Base-by-base conservation (phyloP, 257 asterid genomes). In the Salvia rosmarinus region DNA sequence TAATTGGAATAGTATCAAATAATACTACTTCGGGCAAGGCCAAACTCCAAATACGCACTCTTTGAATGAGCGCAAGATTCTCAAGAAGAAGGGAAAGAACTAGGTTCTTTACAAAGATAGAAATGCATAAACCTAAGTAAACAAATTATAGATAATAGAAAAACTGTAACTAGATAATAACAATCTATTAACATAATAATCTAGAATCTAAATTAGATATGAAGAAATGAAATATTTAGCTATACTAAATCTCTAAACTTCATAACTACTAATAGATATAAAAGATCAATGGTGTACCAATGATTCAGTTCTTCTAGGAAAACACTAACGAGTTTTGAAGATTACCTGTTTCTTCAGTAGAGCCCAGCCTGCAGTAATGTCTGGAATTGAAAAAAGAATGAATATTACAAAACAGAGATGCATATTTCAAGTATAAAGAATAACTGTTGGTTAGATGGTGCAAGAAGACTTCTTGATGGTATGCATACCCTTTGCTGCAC, bases 301-400 rank as follows among this genome's bases (percentile, higher is more conserved):
- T 56, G 52, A 70, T 44, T 64, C 61, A 67, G 8, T 52, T 61
- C 14, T 7, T 67, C 62, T 52, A 43, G 16, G 66, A 19, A 57
- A 23, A 16, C 54, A 44, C 50, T 59, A 30, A 49, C 51, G 52
- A 59, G 63, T 47, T 62, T 12, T 11, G 19, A 19, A 51, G 43
- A 13, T 23, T 77, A 95, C 98, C 90, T 83, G 71, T 83, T 84
- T 90, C 84, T 14, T 71, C 83, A 3, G 87, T 89, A 46, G 95
- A 79, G 73, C 99, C 99, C 84, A 78, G 89, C 88, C 89, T 79
- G 87, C 99, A 95, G 81, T 89, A 95, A 84, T 89, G 88, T 68
- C 99, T 95, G 99, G 68, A 83, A 77, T 72, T 75, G 75, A 44
- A 67, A 17, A 75, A 12, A 59, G 37, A 49, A 68, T 7, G 56